Evolutionary conservation across 345 rosid species (phyloP).

Genomic region (Lepidium sativum): DNA sequence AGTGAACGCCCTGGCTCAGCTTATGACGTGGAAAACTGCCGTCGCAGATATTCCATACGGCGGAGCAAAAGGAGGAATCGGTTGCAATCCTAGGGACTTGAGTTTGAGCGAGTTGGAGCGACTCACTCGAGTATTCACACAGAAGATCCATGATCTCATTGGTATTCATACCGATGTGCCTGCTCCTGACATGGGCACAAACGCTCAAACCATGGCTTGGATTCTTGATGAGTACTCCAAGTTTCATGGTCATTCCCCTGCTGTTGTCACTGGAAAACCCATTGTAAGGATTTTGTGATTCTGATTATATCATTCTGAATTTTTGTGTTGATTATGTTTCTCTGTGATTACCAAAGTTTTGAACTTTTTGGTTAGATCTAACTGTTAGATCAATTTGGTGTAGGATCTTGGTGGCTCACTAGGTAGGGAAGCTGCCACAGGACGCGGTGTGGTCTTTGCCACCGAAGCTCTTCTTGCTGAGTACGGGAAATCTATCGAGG

Average conservation of each 20-base stretch:
- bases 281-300: slow-evolving; percentile 36
- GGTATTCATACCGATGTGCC: slow-evolving; percentile 91
- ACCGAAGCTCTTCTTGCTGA: slow-evolving; percentile 92
- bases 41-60: slow-evolving; percentile 95
- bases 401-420: slow-evolving; percentile 99
- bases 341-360: slow-evolving; percentile 2
- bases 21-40: slow-evolving; percentile 98
- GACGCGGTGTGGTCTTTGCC: slow-evolving; percentile 86
- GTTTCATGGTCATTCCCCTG: slow-evolving; percentile 94
- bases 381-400: neutral
- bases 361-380: neutral
- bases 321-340: neutral
- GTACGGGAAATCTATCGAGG: slow-evolving; percentile 64
- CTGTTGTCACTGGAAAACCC: slow-evolving; percentile 92
- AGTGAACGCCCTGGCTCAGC: slow-evolving; percentile 93
- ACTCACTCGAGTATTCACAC: slow-evolving; percentile 91
- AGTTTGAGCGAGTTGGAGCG: slow-evolving; percentile 73
- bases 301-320: neutral
- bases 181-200: slow-evolving; percentile 97
- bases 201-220: slow-evolving; percentile 98
- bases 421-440: slow-evolving; percentile 99
- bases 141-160: slow-evolving; percentile 94
- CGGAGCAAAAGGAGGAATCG: slow-evolving; percentile 97
- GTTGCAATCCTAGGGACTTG: slow-evolving; percentile 65
- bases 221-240: slow-evolving; percentile 93